Percentiles rank a stretch among this genome's conserved stretches.
Evolutionary conservation across 306 rosid species (phyloP).

Genomic region (Vigna mungo): DNA sequence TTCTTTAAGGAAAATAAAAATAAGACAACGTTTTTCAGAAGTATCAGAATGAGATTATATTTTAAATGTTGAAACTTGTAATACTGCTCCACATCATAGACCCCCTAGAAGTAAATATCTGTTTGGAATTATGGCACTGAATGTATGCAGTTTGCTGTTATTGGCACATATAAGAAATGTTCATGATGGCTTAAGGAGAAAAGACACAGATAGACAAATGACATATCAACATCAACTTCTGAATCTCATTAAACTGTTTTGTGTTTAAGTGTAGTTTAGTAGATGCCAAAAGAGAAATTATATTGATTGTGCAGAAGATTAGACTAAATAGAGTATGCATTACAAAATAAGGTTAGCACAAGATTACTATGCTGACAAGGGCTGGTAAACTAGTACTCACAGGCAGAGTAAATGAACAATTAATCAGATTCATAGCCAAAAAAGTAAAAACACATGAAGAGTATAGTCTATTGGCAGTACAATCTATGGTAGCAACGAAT

Average conservation of each 20-base stretch:
- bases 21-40: neutral
- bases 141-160: conserved; percentile 10
- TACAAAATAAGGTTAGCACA: neutral
- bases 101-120: conserved; percentile 25
- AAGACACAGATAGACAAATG: conserved; percentile 21
- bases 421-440: conserved; percentile 26
- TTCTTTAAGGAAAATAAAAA: conserved; percentile 19
- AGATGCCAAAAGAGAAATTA: neutral
- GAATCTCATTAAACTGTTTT: conserved; percentile 14
- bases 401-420: conserved; percentile 9
- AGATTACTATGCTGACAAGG: conserved; percentile 28
- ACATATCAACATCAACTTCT: conserved; percentile 18
- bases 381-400: neutral
- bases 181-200: conserved; percentile 11
- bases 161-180: conserved; percentile 6
- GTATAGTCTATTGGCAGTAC: conserved; percentile 17
- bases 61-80: conserved; percentile 3
- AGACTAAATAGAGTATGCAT: neutral
- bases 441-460: conserved; percentile 4
- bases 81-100: conserved; percentile 14
- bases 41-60: conserved; percentile 8
- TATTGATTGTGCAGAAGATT: neutral
- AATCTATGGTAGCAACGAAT: conserved; percentile 17
- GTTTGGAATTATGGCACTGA: conserved; percentile 29
- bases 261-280: conserved; percentile 4